Conservation (phyloP, 352 stramenopile species). For the Plasmopara halstedii region DNA sequence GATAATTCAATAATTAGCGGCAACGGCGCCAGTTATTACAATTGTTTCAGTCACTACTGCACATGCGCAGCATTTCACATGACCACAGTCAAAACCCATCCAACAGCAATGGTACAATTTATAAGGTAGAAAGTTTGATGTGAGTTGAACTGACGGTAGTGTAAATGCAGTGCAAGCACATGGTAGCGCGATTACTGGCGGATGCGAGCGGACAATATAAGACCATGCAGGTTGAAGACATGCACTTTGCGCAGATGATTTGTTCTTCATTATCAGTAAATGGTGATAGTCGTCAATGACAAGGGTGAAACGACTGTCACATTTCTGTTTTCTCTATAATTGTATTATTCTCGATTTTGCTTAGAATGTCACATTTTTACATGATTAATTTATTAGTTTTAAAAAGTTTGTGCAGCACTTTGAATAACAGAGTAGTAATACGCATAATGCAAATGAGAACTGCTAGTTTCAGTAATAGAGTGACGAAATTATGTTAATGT, state of each 20-base stretch:
- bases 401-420: too few species aligned
- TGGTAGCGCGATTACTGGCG: constrained; percentile 49
- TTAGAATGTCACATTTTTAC: too few species aligned
- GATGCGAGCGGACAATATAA: constrained; percentile 41
- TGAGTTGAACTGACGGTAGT: not conserved
- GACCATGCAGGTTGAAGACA: constrained; percentile 43
- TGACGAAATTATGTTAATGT: too few species aligned
- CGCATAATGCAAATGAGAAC: too few species aligned
- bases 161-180: constrained; percentile 58
- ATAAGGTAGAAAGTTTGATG: not conserved
- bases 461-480: too few species aligned
- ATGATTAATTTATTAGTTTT: too few species aligned
- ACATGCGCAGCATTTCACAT: constrained; percentile 50
- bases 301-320: not conserved
- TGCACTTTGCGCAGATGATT: constrained; percentile 55
- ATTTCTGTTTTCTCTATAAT: not conserved
- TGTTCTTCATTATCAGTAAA: constrained; percentile 17
- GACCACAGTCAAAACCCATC: constrained; percentile 21
- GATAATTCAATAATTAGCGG: constrained; percentile 31
- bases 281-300: too few species aligned
- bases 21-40: constrained; percentile 59
- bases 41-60: constrained; percentile 65
- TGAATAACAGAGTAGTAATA: too few species aligned
- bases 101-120: constrained; percentile 44
- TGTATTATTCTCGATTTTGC: not conserved